A percentile compares a stretch with the other conserved stretches of the same genome.
phyloP scores from a whole-genome alignment of 257 asterid genomes.

The Sherardia arvensis region DNA sequence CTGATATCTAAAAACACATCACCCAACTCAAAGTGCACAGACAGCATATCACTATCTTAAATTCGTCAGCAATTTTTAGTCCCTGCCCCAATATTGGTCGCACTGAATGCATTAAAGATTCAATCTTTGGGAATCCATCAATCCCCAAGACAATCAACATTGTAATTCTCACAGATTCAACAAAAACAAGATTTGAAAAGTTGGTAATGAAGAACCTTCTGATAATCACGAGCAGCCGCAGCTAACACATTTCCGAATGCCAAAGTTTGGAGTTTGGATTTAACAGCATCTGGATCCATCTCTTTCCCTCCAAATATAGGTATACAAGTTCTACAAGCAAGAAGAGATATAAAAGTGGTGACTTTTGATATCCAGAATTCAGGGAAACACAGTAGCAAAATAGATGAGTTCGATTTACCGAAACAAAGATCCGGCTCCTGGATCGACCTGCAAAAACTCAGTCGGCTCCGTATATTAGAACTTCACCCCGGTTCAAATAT shows the following conservation, averaged over 20 bases:
- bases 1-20: not conserved
- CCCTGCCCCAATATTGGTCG: not conserved
- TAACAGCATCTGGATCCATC: slow-evolving; percentile 88
- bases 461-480: not conserved
- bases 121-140: not conserved
- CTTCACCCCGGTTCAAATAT: not conserved
- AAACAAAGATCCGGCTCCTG: slow-evolving; percentile 2
- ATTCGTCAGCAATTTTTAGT: not conserved
- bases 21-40: not conserved
- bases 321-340: not conserved
- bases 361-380: not conserved
- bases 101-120: not conserved
- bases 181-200: not conserved
- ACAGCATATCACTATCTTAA: not conserved
- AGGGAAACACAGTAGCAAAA: not conserved
- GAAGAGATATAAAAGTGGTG: not conserved
- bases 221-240: slow-evolving; percentile 99
- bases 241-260: slow-evolving; percentile 95
- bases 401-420: not conserved
- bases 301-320: not conserved
- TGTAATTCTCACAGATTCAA: not conserved
- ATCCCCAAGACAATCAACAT: not conserved
- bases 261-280: slow-evolving; percentile 75
- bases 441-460: not conserved
- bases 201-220: slow-evolving; percentile 44